Evolutionary conservation across 169 alveolate species (phyloP).

Genomic region (Eimeria falciformis): DNA sequence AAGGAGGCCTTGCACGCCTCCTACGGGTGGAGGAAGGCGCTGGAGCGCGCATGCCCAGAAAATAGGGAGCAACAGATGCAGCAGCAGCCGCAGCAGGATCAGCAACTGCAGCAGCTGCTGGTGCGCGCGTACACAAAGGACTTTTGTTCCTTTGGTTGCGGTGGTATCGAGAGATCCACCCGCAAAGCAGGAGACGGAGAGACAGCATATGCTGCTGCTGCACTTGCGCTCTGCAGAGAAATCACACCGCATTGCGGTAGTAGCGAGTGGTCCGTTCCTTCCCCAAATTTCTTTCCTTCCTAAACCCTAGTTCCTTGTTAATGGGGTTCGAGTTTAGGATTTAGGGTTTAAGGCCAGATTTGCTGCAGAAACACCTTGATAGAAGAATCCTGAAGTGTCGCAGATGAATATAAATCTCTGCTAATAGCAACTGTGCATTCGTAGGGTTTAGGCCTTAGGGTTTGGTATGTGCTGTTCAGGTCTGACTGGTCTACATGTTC

Average conservation of each 20-base stretch:
- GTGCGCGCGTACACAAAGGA: constrained; percentile 23
- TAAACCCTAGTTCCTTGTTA: background rate
- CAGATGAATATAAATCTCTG: background rate
- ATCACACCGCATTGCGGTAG: constrained; percentile 9
- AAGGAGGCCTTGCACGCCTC: constrained; percentile 18
- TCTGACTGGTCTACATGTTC: constrained; percentile 30
- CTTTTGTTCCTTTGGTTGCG: constrained; percentile 4
- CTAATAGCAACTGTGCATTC: background rate
- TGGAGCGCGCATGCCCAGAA: constrained; percentile 21
- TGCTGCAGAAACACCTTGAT: too few species aligned
- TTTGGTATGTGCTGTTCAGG: background rate
- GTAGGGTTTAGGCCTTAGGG: constrained; percentile 46
- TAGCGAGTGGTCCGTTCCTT: constrained; percentile 11
- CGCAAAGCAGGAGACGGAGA: background rate
- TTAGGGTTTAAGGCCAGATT: background rate
- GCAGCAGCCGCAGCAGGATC: constrained; percentile 23
- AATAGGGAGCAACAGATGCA: background rate
- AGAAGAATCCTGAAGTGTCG: too few species aligned
- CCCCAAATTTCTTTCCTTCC: background rate
- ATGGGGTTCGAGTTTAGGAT: constrained; percentile 26
- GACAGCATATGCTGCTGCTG: constrained; percentile 23
- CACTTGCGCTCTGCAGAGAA: constrained; percentile 23
- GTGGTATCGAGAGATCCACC: background rate
- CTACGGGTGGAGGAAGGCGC: constrained; percentile 44
- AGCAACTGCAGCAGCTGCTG: constrained; percentile 43